Base-by-base conservation (phyloP, 164 flowering plant species). In the Warburgia ugandensis region DNA sequence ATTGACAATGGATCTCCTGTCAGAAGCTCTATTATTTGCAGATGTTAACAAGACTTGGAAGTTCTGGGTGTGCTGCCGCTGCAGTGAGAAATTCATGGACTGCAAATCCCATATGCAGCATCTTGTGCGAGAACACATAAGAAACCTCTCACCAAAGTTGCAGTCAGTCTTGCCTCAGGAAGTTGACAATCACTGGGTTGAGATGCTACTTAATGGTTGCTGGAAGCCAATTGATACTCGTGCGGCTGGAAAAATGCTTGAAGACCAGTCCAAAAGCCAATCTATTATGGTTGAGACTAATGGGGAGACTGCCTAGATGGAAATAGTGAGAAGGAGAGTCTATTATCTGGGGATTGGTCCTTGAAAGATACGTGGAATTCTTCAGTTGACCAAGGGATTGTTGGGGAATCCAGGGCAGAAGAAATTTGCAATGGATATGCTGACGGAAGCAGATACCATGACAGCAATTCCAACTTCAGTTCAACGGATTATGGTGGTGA, bases 141-240 rank as follows among this genome's bases (percentile, higher is more conserved):
- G 84, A 16, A 76, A 61, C 54, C 75, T 80, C 36, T 47, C 76
- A 41, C 83, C 85, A 2, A 80, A 84, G 46, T 53, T 84, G 73
- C 86, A 83, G 70, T 49, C 70, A 0, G 59, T 77, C 30, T 64
- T 94, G 62, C 97, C 97, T 27, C 79, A 70, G 55, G 68, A 61
- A 64, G 64, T 83, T 63, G 82, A 77, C 11, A 69, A 38, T 63
- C 89, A 86, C 43, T 84, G 95, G 94, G 66, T 48, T 52, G 96
- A 83, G 51, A 84, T 86, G 96, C 78, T 94, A 56, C 70, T 78
- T 1, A 74, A 68, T 47, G 78, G 84, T 59, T 44, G 76, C 30
- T 94, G 96, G 97, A 89, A 83, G 61, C 96, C 99, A 1, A 33
- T 89, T 54, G 91, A 94, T 64, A 55, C 76, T 19, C 67, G 67